Conservation (phyloP, 495 filamentous ascomycete genomes). For the Parathielavia hyrcaniae region DNA sequence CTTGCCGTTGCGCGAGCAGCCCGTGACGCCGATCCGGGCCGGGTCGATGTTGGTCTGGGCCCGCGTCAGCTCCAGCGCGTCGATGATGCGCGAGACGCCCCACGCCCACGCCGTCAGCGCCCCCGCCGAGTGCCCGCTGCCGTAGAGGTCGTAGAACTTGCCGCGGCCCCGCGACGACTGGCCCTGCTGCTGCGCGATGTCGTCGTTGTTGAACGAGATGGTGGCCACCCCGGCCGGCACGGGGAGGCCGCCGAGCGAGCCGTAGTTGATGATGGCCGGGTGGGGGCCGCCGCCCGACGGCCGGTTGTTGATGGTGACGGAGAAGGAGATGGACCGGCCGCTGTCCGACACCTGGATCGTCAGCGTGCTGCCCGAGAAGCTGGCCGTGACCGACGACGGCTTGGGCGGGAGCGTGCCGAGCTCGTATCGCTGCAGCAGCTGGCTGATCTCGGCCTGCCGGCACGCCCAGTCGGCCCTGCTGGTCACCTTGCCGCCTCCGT, state of each 20-base stretch:
- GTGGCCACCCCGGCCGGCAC: conserved; percentile 42
- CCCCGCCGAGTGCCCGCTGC: conserved; percentile 42
- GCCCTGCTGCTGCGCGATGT: conserved; percentile 39
- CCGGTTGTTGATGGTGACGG: conserved; percentile 41
- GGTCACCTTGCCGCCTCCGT: conserved; percentile 41
- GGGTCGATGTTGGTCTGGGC: conserved; percentile 43
- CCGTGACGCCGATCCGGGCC: conserved; percentile 44
- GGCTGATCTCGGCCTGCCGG: conserved; percentile 45
- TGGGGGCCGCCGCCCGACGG: conserved; percentile 34
- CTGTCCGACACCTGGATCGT: conserved; percentile 39
- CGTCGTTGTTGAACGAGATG: conserved; percentile 47
- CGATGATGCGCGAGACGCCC: conserved; percentile 48
- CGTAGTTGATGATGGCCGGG: conserved; percentile 47
- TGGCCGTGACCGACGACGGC: conserved; percentile 38
- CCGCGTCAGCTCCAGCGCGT: conserved; percentile 43
- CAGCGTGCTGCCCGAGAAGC: conserved; percentile 35
- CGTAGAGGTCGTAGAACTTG: conserved; percentile 47
- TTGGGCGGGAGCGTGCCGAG: conserved; percentile 45
- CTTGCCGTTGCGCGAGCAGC: conserved; percentile 51
- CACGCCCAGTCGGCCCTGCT: conserved; percentile 44
- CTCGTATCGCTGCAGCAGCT: conserved; percentile 47
- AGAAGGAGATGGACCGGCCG: conserved; percentile 44
- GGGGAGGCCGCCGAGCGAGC: conserved; percentile 38
- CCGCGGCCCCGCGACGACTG: conserved; percentile 39
- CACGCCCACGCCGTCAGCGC: conserved; percentile 49